These are phyloP conservation scores for Mimosa pudica DNA, from an alignment of 306 rosid genomes.

Conservation along the genomic window DNA sequence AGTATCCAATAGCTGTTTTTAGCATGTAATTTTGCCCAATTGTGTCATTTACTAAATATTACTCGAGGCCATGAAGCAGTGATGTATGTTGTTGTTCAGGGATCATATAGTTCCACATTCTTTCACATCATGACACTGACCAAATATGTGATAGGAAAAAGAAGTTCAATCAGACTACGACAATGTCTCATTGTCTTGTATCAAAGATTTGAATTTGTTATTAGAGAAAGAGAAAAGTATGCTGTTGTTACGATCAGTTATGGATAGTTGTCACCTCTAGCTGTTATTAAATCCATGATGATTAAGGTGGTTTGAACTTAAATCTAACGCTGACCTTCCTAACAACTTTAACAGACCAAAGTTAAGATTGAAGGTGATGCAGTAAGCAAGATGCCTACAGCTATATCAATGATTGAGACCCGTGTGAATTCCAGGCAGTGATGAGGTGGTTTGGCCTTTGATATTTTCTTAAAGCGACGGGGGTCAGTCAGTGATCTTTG, in stretches of 20 bases:
- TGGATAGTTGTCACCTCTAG: background rate
- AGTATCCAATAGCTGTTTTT: background rate
- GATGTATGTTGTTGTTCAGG: background rate
- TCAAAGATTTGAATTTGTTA: slow-evolving; percentile 9
- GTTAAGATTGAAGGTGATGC: slow-evolving; percentile 41
- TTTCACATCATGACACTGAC: background rate
- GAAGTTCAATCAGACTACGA: slow-evolving; percentile 4
- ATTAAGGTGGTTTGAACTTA: slow-evolving; percentile 25
- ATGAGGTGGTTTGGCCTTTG: slow-evolving; percentile 37
- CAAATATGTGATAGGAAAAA: background rate
- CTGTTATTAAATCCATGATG: slow-evolving; percentile 33
- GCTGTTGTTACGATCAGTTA: slow-evolving; percentile 2
- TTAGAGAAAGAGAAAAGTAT: background rate
- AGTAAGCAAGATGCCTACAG: slow-evolving; percentile 46
- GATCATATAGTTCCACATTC: slow-evolving; percentile 23
- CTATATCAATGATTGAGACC: slow-evolving; percentile 53
- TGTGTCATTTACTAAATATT: background rate
- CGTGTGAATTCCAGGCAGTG: slow-evolving; percentile 50
- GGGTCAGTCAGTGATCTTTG: slow-evolving; percentile 45
- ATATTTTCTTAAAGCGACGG: slow-evolving; percentile 36
- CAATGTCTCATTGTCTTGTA: background rate
- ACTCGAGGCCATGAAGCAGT: slow-evolving; percentile 15
- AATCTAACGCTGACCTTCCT: slow-evolving; percentile 39
- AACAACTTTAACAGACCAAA: slow-evolving; percentile 52
- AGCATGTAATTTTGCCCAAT: slow-evolving; percentile 11